These are phyloP conservation scores for Tuber calosporum DNA, from an alignment of 495 filamentous ascomycete genomes.

Conservation along the genomic window DNA sequence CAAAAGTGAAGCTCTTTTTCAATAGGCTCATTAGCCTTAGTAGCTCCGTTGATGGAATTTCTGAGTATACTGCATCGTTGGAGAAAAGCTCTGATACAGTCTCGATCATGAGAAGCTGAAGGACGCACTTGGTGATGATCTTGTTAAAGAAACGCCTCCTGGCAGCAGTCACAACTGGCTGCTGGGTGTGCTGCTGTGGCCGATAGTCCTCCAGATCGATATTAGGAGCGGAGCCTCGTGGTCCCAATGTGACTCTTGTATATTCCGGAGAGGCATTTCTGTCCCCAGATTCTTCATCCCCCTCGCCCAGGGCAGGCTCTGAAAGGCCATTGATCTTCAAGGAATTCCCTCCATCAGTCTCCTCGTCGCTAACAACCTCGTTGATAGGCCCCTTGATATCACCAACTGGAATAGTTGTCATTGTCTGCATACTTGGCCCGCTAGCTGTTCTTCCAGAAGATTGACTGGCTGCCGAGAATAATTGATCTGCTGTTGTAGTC, in stretches of 20 bases:
- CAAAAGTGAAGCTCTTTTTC: conserved; percentile 92
- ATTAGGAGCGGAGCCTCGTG: conserved; percentile 37
- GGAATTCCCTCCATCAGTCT: conserved; percentile 48
- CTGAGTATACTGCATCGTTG: conserved; percentile 86
- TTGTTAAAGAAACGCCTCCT: conserved; percentile 97
- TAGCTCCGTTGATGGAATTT: conserved; percentile 82
- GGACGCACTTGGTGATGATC: conserved; percentile 97
- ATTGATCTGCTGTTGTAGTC: conserved; percentile 83
- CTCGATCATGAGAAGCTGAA: conserved; percentile 97
- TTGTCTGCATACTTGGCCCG: conserved; percentile 33
- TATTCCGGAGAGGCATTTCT: conserved; percentile 43
- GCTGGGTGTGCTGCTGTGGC: conserved; percentile 66
- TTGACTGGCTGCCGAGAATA: conserved; percentile 66
- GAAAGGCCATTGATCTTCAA: conserved; percentile 58
- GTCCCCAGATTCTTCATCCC: conserved; percentile 11
- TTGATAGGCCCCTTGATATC: conserved; percentile 37
- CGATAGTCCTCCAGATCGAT: conserved; percentile 81
- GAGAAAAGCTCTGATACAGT: conserved; percentile 97
- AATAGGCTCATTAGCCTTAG: conserved; percentile 86
- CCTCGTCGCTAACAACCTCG: conserved; percentile 41
- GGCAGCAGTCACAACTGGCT: conserved; percentile 84
- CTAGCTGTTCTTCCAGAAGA: conserved; percentile 22
- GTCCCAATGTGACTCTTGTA: conserved; percentile 24
- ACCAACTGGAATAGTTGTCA: conserved; percentile 36
- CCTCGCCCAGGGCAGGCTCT: conserved; percentile 36